phyloP scores from a whole-genome alignment of 176 grass and related monocot species.

The Otatea glauca region DNA sequence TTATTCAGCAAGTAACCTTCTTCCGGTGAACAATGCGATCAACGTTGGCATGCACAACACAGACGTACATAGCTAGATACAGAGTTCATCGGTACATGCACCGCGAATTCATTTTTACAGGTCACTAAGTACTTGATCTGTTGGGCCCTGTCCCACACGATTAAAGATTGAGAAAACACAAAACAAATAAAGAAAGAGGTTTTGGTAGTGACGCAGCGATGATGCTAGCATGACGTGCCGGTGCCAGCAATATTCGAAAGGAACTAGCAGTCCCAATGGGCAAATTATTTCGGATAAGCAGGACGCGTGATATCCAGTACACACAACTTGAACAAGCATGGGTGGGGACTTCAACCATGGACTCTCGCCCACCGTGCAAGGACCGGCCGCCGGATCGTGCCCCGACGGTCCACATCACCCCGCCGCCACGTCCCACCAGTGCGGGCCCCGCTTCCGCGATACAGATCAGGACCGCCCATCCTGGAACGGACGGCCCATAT shows the following conservation, averaged over 20 bases:
- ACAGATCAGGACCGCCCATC: neutral
- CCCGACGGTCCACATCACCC: slow-evolving; percentile 13
- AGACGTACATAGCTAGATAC: neutral
- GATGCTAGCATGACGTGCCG: slow-evolving; percentile 44
- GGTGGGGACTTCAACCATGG: neutral
- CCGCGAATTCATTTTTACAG: slow-evolving; percentile 11
- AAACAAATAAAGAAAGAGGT: neutral
- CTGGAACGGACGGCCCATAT: neutral
- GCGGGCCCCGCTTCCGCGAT: neutral
- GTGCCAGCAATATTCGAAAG: neutral
- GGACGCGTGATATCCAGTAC: slow-evolving; percentile 33
- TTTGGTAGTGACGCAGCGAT: slow-evolving; percentile 21
- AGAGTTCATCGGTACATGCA: neutral
- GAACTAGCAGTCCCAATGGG: neutral
- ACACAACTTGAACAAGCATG: slow-evolving; percentile 21
- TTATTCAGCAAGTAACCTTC: neutral
- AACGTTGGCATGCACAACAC: slow-evolving; percentile 8
- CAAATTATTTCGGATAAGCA: slow-evolving; percentile 41
- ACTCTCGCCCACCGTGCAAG: slow-evolving; percentile 18
- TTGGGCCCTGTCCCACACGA: slow-evolving; percentile 7
- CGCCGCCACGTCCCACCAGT: neutral
- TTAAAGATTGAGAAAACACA: neutral
- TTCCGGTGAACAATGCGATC: slow-evolving; percentile 26
- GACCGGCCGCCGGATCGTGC: neutral
- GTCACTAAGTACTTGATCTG: slow-evolving; percentile 36